A percentile compares a stretch with the other conserved stretches of the same genome.
Conservation (phyloP, 2,329 filamentous ascomycete species). For the Aspergillus amoenus region DNA sequence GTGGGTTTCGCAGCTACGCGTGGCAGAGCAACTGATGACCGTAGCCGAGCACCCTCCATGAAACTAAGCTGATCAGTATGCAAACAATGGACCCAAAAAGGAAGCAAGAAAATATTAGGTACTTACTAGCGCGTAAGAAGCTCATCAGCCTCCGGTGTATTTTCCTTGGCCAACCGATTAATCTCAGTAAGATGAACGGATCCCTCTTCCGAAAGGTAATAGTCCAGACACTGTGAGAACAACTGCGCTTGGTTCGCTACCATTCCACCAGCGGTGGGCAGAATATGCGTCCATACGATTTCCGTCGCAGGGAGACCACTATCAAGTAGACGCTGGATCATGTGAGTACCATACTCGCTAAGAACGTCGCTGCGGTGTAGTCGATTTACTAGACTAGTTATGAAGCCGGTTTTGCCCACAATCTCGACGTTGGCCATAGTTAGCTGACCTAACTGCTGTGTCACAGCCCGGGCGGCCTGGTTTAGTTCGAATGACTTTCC, state of each 20-base stretch:
- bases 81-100: background rate
- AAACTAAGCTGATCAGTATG: conserved; percentile 28
- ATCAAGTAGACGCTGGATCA: conserved; percentile 55
- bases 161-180: conserved; percentile 46
- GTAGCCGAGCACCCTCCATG: conserved; percentile 41
- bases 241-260: conserved; percentile 59
- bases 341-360: conserved; percentile 54
- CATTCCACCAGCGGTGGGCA: conserved; percentile 58
- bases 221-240: conserved; percentile 58
- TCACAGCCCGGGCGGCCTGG: conserved; percentile 48
- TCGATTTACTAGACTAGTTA: conserved; percentile 41
- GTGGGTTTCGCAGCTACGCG: conserved; percentile 34
- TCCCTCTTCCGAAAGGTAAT: conserved; percentile 54
- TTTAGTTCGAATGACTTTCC: conserved; percentile 53
- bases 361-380: conserved; percentile 46
- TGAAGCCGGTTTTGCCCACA: conserved; percentile 42
- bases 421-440: conserved; percentile 50
- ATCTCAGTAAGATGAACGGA: conserved; percentile 49
- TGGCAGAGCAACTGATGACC: conserved; percentile 38
- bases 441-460: conserved; percentile 51
- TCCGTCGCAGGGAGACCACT: conserved; percentile 48
- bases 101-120: too few species aligned
- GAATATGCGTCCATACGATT: conserved; percentile 57
- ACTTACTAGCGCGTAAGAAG: conserved; percentile 52
- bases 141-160: conserved; percentile 48